Conservation (phyloP, 2,329 filamentous ascomycete species). For the Phyllosticta ampelicida region DNA sequence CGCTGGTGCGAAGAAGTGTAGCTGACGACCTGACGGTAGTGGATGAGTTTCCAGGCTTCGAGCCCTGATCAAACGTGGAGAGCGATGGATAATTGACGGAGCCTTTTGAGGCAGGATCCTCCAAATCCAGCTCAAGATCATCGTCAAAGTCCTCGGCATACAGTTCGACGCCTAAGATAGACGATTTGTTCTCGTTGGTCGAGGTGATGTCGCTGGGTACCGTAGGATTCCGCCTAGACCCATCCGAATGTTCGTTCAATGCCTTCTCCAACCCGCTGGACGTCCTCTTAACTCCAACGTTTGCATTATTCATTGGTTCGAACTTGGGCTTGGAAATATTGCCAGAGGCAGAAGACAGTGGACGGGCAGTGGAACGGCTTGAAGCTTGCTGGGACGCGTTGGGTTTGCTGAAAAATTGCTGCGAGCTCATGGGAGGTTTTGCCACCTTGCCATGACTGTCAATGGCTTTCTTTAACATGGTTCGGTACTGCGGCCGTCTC, state of each 20-base stretch:
- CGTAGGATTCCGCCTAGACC: background rate
- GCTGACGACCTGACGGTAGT: background rate
- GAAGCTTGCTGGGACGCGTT: slow-evolving; percentile 34
- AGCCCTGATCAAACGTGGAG: slow-evolving; percentile 12
- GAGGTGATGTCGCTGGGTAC: slow-evolving; percentile 12
- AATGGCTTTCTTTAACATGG: slow-evolving; percentile 33
- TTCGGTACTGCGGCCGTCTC: background rate
- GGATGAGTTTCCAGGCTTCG: background rate
- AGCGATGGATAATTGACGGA: slow-evolving; percentile 33
- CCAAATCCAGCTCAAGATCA: slow-evolving; percentile 63
- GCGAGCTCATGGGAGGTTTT: slow-evolving; percentile 21
- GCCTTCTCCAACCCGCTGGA: slow-evolving; percentile 37
- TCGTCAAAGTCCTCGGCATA: slow-evolving; percentile 80
- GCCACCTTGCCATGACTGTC: slow-evolving; percentile 28
- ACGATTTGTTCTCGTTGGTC: slow-evolving; percentile 20
- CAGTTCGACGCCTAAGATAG: slow-evolving; percentile 44
- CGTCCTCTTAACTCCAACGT: slow-evolving; percentile 35
- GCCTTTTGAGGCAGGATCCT: slow-evolving; percentile 44
- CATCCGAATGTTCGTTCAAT: slow-evolving; percentile 26
- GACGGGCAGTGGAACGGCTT: slow-evolving; percentile 25
- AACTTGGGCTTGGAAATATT: slow-evolving; percentile 24
- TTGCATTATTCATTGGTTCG: slow-evolving; percentile 9
- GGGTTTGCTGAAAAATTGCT: slow-evolving; percentile 47
- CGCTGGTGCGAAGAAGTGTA: background rate
- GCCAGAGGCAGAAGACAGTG: slow-evolving; percentile 19